Conservation (phyloP, 345 rosid genomes). For the Jatropha curcas region DNA sequence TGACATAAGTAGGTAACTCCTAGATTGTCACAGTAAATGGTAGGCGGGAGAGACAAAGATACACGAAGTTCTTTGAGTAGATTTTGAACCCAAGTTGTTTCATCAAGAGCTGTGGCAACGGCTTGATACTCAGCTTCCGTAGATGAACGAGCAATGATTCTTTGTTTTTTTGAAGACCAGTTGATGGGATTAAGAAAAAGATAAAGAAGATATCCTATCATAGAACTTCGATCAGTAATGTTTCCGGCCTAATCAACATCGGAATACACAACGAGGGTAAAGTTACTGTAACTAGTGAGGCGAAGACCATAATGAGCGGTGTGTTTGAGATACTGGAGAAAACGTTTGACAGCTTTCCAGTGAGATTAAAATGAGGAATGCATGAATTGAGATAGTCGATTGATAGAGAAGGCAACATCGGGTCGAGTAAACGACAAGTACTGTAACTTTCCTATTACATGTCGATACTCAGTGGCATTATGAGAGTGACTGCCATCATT, state of each 20-base stretch:
- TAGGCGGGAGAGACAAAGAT: not conserved
- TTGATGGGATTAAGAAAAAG: too few relatives aligned
- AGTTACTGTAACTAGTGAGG: not conserved
- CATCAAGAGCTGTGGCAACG: not conserved
- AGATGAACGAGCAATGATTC: too few relatives aligned
- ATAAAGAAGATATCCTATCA: not conserved
- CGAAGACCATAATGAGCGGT: not conserved
- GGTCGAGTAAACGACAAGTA: not conserved
- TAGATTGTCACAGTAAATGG: too few relatives aligned
- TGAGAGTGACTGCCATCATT: too few relatives aligned
- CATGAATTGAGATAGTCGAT: not conserved
- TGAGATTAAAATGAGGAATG: too few relatives aligned
- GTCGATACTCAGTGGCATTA: too few relatives aligned
- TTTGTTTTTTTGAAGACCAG: too few relatives aligned
- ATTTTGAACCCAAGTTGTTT: constrained; percentile 8
- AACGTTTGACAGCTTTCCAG: not conserved
- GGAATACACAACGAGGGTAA: not conserved
- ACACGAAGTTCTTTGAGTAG: not conserved
- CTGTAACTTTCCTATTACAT: too few relatives aligned
- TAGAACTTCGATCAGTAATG: not conserved
- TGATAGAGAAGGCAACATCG: not conserved
- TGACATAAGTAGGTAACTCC: too few relatives aligned
- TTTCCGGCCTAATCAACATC: not conserved
- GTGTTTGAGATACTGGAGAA: not conserved
- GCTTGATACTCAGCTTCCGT: too few relatives aligned